These are phyloP conservation scores for Suillus variegatus DNA, from an alignment of 768 basidiomycete species.

Conservation along the genomic window DNA sequence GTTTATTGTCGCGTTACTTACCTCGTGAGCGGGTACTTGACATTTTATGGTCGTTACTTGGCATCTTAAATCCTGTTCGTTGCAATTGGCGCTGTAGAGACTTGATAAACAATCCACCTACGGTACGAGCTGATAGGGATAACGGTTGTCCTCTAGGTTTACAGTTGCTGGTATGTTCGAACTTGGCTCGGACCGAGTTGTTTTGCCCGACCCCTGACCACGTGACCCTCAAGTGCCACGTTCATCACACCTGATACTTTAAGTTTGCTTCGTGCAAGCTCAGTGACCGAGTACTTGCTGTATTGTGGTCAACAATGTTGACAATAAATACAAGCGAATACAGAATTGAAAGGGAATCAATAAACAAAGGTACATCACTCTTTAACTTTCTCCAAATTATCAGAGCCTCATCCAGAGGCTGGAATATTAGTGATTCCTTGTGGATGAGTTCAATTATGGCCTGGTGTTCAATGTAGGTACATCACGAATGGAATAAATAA, in stretches of 20 bases:
- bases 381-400: not conserved
- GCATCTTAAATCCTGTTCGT: not conserved
- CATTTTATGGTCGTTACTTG: not conserved
- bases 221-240: too few relatives aligned
- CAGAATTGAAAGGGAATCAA: not conserved
- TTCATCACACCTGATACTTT: too few relatives aligned
- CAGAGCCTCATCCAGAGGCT: not conserved
- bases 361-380: not conserved
- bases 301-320: not conserved
- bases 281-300: not conserved
- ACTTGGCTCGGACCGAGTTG: too few relatives aligned
- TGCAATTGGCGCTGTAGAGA: not conserved
- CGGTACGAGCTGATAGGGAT: not conserved
- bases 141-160: not conserved
- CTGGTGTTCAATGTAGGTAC: not conserved
- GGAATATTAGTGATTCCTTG: not conserved
- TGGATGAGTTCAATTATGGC: not conserved
- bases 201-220: too few relatives aligned
- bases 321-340: not conserved
- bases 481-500: not conserved
- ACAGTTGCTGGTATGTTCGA: not conserved
- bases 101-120: not conserved
- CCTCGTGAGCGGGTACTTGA: conserved; percentile 10
- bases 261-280: not conserved
- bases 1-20: not conserved